Evolutionary conservation across 352 stramenopile species (phyloP), one percentile per base, ranked within the genome.

Genomic region (Globisporangium barbulae): DNA sequence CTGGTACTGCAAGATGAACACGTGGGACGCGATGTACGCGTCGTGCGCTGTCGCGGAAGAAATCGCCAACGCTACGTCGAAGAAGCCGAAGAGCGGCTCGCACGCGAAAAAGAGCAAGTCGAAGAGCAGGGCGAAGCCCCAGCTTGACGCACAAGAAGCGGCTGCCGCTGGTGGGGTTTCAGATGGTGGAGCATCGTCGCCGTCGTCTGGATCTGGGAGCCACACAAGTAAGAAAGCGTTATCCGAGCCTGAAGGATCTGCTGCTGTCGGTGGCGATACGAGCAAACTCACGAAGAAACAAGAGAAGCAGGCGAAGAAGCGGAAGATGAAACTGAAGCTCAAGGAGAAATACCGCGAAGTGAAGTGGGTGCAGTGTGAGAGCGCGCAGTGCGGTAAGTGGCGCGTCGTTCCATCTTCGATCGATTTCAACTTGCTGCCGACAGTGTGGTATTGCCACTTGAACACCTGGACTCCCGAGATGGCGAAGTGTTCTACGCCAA

Each of bases 1-100:
- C 57, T 99, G 96, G 97, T 99, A 97, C 67, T 99, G 97, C 75
- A 79, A 91, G 57, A 93, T 99, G 81, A 99, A 99, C 74, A 84
- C 78, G 9, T 98, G 93, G 84, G 91, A 98, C 69, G 63, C 71
- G 21, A 88, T 79, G 42, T 87, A 89, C 49, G 91, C 85, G 22
- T 93, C 79, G 3, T 98, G 94, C 63, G 74, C 81, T n/a, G 88
- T 96, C 21, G 82, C 85, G 0, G 96, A 98, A 67, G 93, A 99
- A 70, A 75, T 86, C n/a, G 56, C 88, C 2, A 45, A 61, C 9
- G 41, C 55, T 7, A 52, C 21, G 12, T 60, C 62, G 1, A 70
- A 59, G 42, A 69, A 72, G 57, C 50, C n/a, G 22, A 69, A 72
- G 47, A 30, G 21, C 30, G 17, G 58, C 21, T 53, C 52, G 33